Percentiles rank a stretch among this genome's conserved stretches.
phyloP scores from a whole-genome alignment of 352 stramenopile genomes.

The Phytopythium ostracodes region DNA sequence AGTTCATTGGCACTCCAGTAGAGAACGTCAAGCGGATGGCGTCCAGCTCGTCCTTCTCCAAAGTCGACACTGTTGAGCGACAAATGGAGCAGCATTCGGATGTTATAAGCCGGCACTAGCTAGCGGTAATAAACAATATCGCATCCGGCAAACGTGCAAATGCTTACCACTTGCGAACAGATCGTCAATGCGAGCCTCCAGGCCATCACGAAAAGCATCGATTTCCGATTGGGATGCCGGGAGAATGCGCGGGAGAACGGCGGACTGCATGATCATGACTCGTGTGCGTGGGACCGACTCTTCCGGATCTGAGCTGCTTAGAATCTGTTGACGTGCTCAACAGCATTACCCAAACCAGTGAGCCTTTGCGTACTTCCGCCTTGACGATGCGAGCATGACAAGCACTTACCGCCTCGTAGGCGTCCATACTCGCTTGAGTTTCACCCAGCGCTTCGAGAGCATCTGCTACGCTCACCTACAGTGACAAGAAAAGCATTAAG shows the following conservation, averaged over 20 bases:
- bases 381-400: background rate
- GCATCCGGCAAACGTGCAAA: background rate
- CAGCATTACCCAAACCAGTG: no score
- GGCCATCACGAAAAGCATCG: slow-evolving; percentile 33
- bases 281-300: slow-evolving; percentile 24
- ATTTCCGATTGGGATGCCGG: slow-evolving; percentile 48
- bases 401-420: slow-evolving; percentile 41
- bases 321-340: slow-evolving; percentile 15
- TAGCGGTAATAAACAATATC: background rate
- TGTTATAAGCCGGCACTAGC: background rate
- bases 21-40: slow-evolving; percentile 53
- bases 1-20: slow-evolving; percentile 47
- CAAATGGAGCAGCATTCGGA: background rate
- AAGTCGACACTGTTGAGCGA: slow-evolving; percentile 15
- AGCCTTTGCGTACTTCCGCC: background rate
- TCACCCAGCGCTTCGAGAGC: slow-evolving; percentile 57
- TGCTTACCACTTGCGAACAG: slow-evolving; percentile 34
- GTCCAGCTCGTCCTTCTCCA: slow-evolving; percentile 41
- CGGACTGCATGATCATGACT: slow-evolving; percentile 57
- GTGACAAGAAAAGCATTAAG: background rate
- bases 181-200: slow-evolving; percentile 34
- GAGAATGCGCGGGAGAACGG: slow-evolving; percentile 59
- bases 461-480: slow-evolving; percentile 50
- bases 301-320: slow-evolving; percentile 17
- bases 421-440: slow-evolving; percentile 40